A percentile compares a stretch with the other conserved stretches of the same genome.
Conservation (phyloP, 1,284 basidiomycete species). For the Rhodotorula sp. region DNA sequence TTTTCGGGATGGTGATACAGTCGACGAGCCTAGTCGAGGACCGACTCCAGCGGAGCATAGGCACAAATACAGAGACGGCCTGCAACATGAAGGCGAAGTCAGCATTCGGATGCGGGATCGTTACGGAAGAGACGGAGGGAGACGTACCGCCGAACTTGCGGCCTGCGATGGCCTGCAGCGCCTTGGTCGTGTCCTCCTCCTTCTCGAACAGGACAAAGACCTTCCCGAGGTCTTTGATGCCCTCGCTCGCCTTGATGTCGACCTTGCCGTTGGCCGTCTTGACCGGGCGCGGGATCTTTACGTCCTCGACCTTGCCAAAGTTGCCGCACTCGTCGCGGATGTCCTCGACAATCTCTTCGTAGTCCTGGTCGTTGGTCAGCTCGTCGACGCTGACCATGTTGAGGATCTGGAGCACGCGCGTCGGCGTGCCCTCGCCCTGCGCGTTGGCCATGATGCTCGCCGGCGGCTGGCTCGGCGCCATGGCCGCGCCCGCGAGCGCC, state of each 20-base stretch:
- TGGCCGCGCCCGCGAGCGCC: neutral
- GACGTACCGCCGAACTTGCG: slow-evolving; percentile 43
- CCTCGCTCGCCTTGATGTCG: slow-evolving; percentile 46
- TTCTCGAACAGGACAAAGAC: slow-evolving; percentile 49
- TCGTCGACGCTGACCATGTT: slow-evolving; percentile 99
- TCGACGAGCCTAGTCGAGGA: slow-evolving; percentile 33
- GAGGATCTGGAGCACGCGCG: slow-evolving; percentile 88
- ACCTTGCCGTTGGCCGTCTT: slow-evolving; percentile 53
- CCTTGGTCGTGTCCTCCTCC: slow-evolving; percentile 45
- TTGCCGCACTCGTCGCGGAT: slow-evolving; percentile 87
- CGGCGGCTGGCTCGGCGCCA: neutral
- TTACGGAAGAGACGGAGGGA: neutral
- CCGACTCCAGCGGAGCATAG: slow-evolving; percentile 44
- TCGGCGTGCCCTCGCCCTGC: slow-evolving; percentile 59
- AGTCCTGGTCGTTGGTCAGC: slow-evolving; percentile 85
- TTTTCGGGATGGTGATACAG: too few species aligned
- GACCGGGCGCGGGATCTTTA: slow-evolving; percentile 83
- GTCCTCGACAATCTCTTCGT: slow-evolving; percentile 90
- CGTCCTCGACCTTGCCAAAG: slow-evolving; percentile 78
- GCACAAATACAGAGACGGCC: slow-evolving; percentile 49
- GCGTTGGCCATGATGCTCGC: slow-evolving; percentile 48
- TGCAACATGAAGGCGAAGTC: neutral
- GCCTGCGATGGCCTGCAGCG: slow-evolving; percentile 47
- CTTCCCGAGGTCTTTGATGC: slow-evolving; percentile 47
- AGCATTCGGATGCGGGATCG: neutral